A percentile compares a stretch with the other conserved stretches of the same genome.
Evolutionary conservation across 305 asterid genomes (phyloP).

Genomic region (Fraxinus angustifolia): DNA sequence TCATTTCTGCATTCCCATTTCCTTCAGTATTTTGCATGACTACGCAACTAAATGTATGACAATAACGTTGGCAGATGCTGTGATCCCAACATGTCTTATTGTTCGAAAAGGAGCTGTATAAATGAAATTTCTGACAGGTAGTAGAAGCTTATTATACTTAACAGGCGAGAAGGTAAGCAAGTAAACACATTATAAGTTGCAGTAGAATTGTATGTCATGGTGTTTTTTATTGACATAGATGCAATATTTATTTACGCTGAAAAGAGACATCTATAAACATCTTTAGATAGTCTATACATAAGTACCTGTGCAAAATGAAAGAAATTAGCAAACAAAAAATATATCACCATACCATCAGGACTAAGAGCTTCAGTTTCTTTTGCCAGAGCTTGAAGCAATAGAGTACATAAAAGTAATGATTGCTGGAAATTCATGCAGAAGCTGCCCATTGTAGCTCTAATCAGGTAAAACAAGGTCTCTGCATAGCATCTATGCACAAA

Average conservation of each 20-base stretch:
- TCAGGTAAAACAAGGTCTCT: slow-evolving; percentile 43
- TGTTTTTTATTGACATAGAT: slow-evolving; percentile 1
- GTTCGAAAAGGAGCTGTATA: neutral
- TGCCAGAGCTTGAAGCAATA: slow-evolving; percentile 34
- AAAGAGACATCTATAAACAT: neutral
- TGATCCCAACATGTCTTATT: slow-evolving; percentile 17
- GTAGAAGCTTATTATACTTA: slow-evolving; percentile 13
- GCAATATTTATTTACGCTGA: neutral
- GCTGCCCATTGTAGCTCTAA: slow-evolving; percentile 41
- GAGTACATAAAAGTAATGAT: slow-evolving; percentile 33
- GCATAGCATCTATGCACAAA: slow-evolving; percentile 36
- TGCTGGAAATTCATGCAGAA: slow-evolving; percentile 39
- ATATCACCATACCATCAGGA: slow-evolving; percentile 51
- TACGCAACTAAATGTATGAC: slow-evolving; percentile 1
- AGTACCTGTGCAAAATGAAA: neutral
- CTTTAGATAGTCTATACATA: neutral
- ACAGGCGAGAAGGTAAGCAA: slow-evolving; percentile 1
- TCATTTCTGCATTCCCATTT: neutral
- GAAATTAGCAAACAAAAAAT: slow-evolving; percentile 1
- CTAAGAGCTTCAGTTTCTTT: slow-evolving; percentile 43
- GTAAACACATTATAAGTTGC: neutral
- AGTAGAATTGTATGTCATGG: slow-evolving; percentile 7
- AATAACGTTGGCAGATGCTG: slow-evolving; percentile 18
- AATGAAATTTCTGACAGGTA: slow-evolving; percentile 14
- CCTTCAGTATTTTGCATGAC: slow-evolving; percentile 11